Evolutionary conservation across 768 basidiomycete species (phyloP), one percentile per base, ranked within the genome.

Genomic region (Scleroderma bovista): DNA sequence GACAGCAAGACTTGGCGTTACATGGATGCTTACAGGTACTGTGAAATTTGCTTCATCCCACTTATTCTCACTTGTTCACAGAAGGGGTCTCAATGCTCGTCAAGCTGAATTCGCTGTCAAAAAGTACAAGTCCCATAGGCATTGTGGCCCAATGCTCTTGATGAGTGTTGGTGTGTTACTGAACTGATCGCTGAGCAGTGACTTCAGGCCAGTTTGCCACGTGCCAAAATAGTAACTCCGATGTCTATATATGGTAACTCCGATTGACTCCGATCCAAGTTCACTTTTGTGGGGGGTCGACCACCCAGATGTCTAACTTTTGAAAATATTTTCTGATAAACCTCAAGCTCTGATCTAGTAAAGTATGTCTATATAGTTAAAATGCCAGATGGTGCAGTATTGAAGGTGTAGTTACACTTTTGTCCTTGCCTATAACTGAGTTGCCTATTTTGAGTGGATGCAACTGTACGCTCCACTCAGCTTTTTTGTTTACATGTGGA

Each of bases 21-120:
- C 17, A 51, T 51, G 46, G 50, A 51, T 36, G 26, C 51, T 40
- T 51, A 51, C 40, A 68, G 57, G 41, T n/a, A n/a, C n/a, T n/a
- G n/a, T n/a, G n/a, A n/a, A n/a, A n/a, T n/a, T n/a, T n/a, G n/a
- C n/a, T n/a, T n/a, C n/a, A n/a, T 22, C 19, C 19, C 33, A 24
- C 24, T 36, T 24, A n/a, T 16, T 34, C 46, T 38, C 24, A 34
- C 23, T 6, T 31, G 20, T 22, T 9, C 16, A 47, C n/a, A 57
- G 51, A 10, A 55, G 47, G 37, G 47, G 49, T 17, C 56, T 58
- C 8, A 36, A 50, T 53, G 47, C 54, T 5, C 26, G 9, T 9
- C 26, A 58, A 48, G 42, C 43, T 13, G 54, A 40, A 46, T 54
- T 34, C 41, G 55, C 56, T 3, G 52, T 59, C 17, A 57, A 54